Conservation (phyloP, 1,284 basidiomycete genomes). For the Papiliotrema flavescens region DNA sequence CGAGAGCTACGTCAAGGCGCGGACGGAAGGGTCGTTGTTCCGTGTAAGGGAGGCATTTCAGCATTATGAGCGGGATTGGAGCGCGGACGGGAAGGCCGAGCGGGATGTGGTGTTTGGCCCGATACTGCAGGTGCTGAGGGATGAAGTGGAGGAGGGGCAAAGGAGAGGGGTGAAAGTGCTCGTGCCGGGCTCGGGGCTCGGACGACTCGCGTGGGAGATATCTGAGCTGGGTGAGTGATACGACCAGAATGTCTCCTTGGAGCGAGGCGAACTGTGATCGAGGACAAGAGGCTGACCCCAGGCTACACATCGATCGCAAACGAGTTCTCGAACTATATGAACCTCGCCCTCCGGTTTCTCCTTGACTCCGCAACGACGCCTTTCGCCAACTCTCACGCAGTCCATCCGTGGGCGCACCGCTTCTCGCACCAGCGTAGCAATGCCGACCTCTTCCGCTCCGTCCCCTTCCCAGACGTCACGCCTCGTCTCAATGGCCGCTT, state of each 20-base stretch:
- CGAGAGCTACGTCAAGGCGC: not conserved
- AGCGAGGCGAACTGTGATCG: not conserved
- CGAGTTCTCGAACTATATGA: conserved; percentile 4
- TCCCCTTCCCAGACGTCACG: conserved; percentile 6
- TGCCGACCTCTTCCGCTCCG: conserved; percentile 2
- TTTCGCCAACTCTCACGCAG: not conserved
- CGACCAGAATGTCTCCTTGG: not conserved
- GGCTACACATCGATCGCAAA: conserved; percentile 1
- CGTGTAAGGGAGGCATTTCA: conserved; percentile 7
- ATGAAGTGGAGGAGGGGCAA: not conserved
- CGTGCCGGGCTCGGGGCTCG: conserved; percentile 1
- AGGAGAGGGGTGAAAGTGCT: not conserved
- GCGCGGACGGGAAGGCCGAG: conserved; percentile 2
- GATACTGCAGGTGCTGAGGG: not conserved
- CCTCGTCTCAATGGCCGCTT: conserved; percentile 3
- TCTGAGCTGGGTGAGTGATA: not conserved
- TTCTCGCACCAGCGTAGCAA: conserved; percentile 5
- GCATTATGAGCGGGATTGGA: conserved; percentile 6
- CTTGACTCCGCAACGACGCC: not conserved
- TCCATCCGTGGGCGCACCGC: conserved; percentile 1
- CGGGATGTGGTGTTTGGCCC: not conserved
- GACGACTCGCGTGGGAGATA: conserved; percentile 1
- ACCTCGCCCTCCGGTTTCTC: not conserved
- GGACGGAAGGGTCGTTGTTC: conserved; percentile 3
- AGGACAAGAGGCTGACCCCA: not conserved